Base-by-base conservation (phyloP, 2,329 filamentous ascomycete species). In the Diaporthe capsici region DNA sequence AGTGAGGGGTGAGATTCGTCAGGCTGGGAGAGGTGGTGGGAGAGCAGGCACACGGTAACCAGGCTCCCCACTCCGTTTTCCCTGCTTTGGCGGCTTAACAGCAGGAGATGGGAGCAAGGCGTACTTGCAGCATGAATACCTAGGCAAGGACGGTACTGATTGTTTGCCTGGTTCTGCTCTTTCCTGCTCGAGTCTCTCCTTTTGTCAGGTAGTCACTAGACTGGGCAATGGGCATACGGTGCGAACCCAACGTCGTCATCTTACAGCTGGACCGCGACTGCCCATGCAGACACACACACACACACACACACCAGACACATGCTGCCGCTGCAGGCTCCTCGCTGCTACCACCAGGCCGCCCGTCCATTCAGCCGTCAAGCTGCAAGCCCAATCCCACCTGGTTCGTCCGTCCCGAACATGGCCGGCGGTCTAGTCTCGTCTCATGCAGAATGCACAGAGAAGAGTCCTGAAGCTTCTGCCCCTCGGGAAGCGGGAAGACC, bases 161-260 rank as follows among this genome's bases (percentile, higher is more conserved):
- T 22, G 39, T 49, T 42, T 55, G 22, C n/a, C 49, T 53, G 12
- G 31, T 31, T 37, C n/a, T 20, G n/a, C 61, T 47, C 42, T 17
- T 20, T 4, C 20, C 44, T 68, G 4, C 25, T 51, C 34, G 47
- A 34, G 22, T 37, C 17, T 53, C 7, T n/a, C 25, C n/a, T 7
- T 39, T 58, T 42, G 13, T 47, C 28, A 51, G 68, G 49, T 58
- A 39, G 68, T 60, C 42, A 60, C 68, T 68, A 20, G 60, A 28
- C n/a, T 31, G 60, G 37, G 60, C 60, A 47, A 39, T 25, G 68
- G 49, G 49, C 73, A 72, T 17, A 44, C 44, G 34, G 42, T 68
- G 20, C 15, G 49, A 31, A 67, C 20, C 68, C 57, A 73, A 68
- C 61, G 74, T 76, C 74, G 74, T 76, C 74, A 76, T 76, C 74